These are phyloP conservation scores for Diaporthe capsici DNA, from an alignment of 2,329 filamentous ascomycete genomes.

Conservation along the genomic window DNA sequence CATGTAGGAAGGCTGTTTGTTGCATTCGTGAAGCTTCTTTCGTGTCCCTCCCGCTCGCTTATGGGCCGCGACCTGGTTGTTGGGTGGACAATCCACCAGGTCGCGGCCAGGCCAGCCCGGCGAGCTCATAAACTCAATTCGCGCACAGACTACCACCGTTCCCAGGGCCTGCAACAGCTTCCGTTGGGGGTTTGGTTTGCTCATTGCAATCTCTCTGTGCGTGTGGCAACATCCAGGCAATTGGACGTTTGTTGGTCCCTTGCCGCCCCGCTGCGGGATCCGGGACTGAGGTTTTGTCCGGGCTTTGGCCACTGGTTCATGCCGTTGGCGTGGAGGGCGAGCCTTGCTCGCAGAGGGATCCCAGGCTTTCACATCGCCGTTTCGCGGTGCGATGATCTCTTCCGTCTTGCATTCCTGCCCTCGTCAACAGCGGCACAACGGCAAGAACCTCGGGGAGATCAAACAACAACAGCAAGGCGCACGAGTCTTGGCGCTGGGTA, in stretches of 20 bases:
- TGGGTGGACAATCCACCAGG: conserved; percentile 23
- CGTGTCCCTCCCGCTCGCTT: conserved; percentile 31
- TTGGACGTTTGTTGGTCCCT: conserved; percentile 11
- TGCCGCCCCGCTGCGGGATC: background rate
- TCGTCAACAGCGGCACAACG: conserved; percentile 16
- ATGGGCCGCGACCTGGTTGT: conserved; percentile 26
- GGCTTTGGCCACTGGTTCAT: conserved; percentile 24
- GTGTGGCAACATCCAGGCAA: background rate
- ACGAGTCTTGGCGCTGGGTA: conserved; percentile 19
- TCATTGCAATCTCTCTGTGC: background rate
- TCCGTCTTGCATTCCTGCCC: conserved; percentile 1
- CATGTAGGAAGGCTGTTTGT: conserved; percentile 29
- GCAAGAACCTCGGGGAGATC: conserved; percentile 29
- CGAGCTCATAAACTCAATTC: conserved; percentile 31
- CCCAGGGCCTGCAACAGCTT: conserved; percentile 27
- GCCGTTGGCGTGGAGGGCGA: conserved; percentile 10
- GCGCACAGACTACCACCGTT: conserved; percentile 28
- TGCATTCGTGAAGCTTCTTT: conserved; percentile 30
- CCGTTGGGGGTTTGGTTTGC: conserved; percentile 18
- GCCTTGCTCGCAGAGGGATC: conserved; percentile 9
- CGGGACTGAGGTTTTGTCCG: conserved; percentile 1
- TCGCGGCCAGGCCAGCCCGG: background rate
- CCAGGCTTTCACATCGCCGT: conserved; percentile 14
- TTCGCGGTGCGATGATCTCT: conserved; percentile 6
- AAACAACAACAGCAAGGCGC: conserved; percentile 23